Base-by-base conservation (phyloP, 345 rosid species). In the Hypericum perforatum region DNA sequence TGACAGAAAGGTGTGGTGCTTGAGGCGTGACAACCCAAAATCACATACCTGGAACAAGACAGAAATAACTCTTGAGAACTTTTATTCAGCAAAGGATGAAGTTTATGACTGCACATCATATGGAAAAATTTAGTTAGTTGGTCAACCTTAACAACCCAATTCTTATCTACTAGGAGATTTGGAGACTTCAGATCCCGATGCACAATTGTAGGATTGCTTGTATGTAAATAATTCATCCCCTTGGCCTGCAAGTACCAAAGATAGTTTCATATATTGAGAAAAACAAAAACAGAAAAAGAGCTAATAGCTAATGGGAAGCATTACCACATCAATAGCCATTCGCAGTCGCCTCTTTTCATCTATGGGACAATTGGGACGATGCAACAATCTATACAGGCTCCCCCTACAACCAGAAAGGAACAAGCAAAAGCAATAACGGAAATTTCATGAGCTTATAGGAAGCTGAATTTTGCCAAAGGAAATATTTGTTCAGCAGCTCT, bases 251-350 rank as follows among this genome's bases (percentile, higher is more conserved):
- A 58, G 67, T 11, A 42, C 48, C 32, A 13, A 41, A 61, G 43
- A 65, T 47, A 61, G 41, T 16, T 58, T 40, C 8, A 15, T 59
- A 57, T 12, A 45, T 29, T 41, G 11, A 54, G 44, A 0, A 0
- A 50, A 39, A 29, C 29, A 14, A 22, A 43, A 51, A 11, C 55
- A 59, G 36, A 37, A 29, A 9, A 10, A 12, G 56, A 16, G 51
- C 11, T 40, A 9, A 11, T 45, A 32, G 43, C 62, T 16, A 39
- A 63, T 22, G 32, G 62, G 7, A 37, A 66, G n/a, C 32, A 61
- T 59, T 84, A 86, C 98, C 88, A 88, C 96, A 77, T 92, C 96
- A 61, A 92, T 75, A 57, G 98, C 98, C 98, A 92, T 88, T 52
- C 78, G 75, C 86, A 88, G 74, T 67, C 94, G 80, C 70, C 95